Evolutionary conservation across 2,329 filamentous ascomycete species (phyloP).

Genomic region (Coniella vitis): DNA sequence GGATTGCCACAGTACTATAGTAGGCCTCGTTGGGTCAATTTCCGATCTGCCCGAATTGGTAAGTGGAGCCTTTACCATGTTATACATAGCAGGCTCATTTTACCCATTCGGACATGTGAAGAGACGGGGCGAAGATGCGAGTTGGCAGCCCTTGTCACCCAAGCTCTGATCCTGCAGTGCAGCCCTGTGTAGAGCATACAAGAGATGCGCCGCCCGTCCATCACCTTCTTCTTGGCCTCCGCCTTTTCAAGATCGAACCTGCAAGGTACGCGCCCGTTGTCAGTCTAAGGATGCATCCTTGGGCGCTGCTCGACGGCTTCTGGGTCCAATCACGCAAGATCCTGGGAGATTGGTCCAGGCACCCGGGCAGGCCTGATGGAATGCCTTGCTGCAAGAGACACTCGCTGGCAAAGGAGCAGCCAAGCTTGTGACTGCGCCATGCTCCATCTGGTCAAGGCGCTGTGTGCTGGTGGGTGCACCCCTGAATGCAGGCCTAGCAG

Average conservation of each 20-base stretch:
- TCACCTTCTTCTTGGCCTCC: background rate
- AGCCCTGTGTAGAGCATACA: no score
- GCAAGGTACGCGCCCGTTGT: slow-evolving; percentile 3
- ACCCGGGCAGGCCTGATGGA: no score
- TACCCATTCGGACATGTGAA: no score
- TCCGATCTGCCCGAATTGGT: background rate
- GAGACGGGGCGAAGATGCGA: no score
- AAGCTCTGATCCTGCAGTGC: no score
- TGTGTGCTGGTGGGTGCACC: background rate
- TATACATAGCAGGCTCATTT: background rate
- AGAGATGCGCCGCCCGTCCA: no score
- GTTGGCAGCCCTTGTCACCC: no score
- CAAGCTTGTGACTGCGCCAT: background rate
- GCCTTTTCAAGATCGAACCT: background rate
- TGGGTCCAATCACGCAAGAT: background rate
- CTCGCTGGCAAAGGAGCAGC: background rate
- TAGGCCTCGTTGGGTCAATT: background rate
- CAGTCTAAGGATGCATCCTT: background rate
- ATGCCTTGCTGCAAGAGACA: background rate
- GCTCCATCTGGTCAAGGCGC: slow-evolving; percentile 1
- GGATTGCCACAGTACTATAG: background rate
- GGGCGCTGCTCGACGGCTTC: background rate
- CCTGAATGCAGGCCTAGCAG: background rate
- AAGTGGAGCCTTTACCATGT: background rate
- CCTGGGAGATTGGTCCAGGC: no score